phyloP scores from a whole-genome alignment of 176 grass and related monocot genomes.

The Triticum aestivum region DNA sequence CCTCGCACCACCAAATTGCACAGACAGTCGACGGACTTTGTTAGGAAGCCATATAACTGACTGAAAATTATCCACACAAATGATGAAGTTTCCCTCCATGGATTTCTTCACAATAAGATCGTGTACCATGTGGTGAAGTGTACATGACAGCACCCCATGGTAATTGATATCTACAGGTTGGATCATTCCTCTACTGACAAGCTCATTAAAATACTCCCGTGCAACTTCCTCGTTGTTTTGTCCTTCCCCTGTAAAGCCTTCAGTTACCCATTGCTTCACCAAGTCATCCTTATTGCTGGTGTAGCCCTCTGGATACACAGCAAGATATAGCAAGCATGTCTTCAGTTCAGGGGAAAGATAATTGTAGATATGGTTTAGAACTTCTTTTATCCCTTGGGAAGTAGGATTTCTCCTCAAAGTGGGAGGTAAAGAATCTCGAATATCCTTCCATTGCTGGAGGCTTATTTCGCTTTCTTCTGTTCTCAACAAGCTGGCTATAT shows the following conservation, averaged over 20 bases:
- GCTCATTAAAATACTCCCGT: not conserved
- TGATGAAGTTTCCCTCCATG: too few species aligned
- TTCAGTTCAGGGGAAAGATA: not conserved
- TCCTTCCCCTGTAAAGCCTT: not conserved
- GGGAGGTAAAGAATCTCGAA: not conserved
- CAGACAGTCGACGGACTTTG: too few species aligned
- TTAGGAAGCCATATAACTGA: too few species aligned
- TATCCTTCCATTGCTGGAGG: not conserved
- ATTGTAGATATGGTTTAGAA: not conserved
- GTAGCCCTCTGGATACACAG: not conserved
- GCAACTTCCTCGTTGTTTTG: not conserved
- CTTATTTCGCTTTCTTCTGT: not conserved
- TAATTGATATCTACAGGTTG: not conserved
- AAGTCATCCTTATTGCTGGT: not conserved
- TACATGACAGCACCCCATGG: too few species aligned
- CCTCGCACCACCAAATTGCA: too few species aligned
- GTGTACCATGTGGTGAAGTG: too few species aligned
- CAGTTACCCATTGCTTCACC: slow-evolving; percentile 10
- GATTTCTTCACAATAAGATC: too few species aligned
- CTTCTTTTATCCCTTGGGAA: not conserved
- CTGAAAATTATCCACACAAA: too few species aligned
- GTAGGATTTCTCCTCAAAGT: not conserved
- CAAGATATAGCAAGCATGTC: not conserved
- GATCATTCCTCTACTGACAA: slow-evolving; percentile 7
- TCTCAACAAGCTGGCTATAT: not conserved